These are phyloP conservation scores for Cyberlindnera galapagoensis DNA, from an alignment of 805 yeast species.

Conservation along the genomic window DNA sequence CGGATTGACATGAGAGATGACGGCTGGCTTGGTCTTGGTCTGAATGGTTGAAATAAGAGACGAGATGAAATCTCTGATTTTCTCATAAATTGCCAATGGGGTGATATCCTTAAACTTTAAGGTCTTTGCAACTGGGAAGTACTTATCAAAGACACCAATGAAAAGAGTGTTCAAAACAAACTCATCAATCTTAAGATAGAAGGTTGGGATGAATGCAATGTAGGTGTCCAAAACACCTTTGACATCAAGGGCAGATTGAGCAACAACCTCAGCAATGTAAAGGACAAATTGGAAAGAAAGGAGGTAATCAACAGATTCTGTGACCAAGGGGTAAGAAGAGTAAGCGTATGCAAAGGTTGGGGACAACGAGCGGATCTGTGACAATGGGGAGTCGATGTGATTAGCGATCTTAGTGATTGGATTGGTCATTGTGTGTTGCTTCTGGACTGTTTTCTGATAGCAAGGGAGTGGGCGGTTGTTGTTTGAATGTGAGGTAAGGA, in stretches of 20 bases:
- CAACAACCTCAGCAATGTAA: conserved; percentile 8
- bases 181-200: conserved; percentile 4
- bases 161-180: conserved; percentile 4
- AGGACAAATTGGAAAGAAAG: conserved; percentile 8
- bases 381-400: conserved; percentile 13
- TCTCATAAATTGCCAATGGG: conserved; percentile 4
- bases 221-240: conserved; percentile 6
- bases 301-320: conserved; percentile 5
- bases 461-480: too few species aligned
- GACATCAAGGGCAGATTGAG: conserved; percentile 6
- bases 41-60: neutral
- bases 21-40: conserved; percentile 8
- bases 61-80: neutral
- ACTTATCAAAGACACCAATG: conserved; percentile 7
- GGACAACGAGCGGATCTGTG: conserved; percentile 13
- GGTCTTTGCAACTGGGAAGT: conserved; percentile 5
- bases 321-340: conserved; percentile 11
- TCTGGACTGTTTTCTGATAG: too few species aligned
- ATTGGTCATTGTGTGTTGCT: conserved; percentile 2
- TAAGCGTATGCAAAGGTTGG: conserved; percentile 8
- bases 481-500: too few species aligned
- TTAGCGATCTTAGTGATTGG: conserved; percentile 9
- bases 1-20: conserved; percentile 11
- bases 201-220: conserved; percentile 4
- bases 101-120: conserved; percentile 6